Evolutionary conservation across 2,329 filamentous ascomycete genomes (phyloP), one percentile per base, ranked within the genome.

Genomic region (Aschersonia sp.): DNA sequence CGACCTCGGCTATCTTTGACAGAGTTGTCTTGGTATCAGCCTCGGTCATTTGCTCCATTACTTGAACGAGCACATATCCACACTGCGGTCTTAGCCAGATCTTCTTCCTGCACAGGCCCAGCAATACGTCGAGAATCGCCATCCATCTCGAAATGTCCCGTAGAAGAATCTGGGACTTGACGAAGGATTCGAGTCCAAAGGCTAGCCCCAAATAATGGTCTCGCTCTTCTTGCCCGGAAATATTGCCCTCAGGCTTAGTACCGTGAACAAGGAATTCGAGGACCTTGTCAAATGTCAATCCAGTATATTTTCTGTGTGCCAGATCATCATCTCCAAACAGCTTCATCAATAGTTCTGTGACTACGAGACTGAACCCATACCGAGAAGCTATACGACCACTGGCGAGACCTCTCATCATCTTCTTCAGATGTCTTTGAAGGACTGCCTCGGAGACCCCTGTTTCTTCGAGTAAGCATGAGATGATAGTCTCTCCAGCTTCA

Each of bases 71-170:
- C 45, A 92, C 78, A 73, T 82, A 87, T 32, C 85, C 88, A 57
- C 88, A 95, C 61, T 94, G 86, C 57, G 91, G 82, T 51, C 87
- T 78, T 54, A 97, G 73, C 91, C 89, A 96, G 32, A 85, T 78
- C 64, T 94, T 94, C 65, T 85, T 85, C 56, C 79, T 77, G 41
- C 84, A 80, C 51, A 96, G 74, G 52, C 81, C 77, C 56, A 89
- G 75, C 32, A 96, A 68, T 47, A 85, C 68, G 47, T 84, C 76
- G 45, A 96, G 68, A n/a, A 94, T 71, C 48, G 73, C 70, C 44
- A 72, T 70, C 80, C 84, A 89, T 57, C 70, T 74, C 4, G 75
- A 68, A 20, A 71, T 65, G 35, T 78, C 70, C 4, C 70, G 63
- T 55, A 89, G 83, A 9, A 94, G 68, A 41, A 89, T 75, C 4